These are phyloP conservation scores for Lepidium africanum DNA, from an alignment of 345 rosid species.

Conservation along the genomic window DNA sequence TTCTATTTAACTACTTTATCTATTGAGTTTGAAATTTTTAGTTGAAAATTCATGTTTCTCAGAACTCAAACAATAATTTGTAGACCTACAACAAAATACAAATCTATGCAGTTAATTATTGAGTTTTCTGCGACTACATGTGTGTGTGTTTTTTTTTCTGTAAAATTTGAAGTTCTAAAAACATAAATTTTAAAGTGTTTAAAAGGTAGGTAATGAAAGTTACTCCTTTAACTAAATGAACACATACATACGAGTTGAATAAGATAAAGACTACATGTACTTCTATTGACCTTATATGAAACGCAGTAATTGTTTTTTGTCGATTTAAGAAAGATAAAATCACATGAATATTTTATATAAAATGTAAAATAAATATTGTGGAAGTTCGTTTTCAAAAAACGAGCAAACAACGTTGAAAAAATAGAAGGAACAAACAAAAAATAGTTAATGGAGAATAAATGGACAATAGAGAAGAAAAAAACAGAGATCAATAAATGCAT, in stretches of 20 bases:
- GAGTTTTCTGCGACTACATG: too few relatives aligned
- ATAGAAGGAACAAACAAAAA: constrained; percentile 5
- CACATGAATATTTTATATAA: not conserved
- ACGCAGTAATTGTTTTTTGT: not conserved
- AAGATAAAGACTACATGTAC: not conserved
- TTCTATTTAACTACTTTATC: too few relatives aligned
- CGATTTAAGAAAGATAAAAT: not conserved
- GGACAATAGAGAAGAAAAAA: constrained; percentile 6
- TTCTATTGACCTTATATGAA: not conserved
- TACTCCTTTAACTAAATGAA: not conserved
- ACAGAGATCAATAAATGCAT: constrained; percentile 18
- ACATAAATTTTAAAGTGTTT: too few relatives aligned
- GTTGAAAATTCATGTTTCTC: too few relatives aligned
- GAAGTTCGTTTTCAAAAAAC: constrained; percentile 15
- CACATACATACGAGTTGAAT: not conserved
- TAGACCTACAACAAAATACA: too few relatives aligned
- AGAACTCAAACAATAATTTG: too few relatives aligned
- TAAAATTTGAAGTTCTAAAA: too few relatives aligned
- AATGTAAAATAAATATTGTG: not conserved
- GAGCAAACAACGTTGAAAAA: constrained; percentile 13
- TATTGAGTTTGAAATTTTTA: too few relatives aligned
- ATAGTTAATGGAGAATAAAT: constrained; percentile 3
- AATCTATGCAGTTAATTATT: too few relatives aligned
- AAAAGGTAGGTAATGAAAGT: too few relatives aligned
- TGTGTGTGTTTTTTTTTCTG: too few relatives aligned